A percentile compares a stretch with the other conserved stretches of the same genome.
phyloP scores from a whole-genome alignment of 2,329 filamentous ascomycete genomes.

The Hirsutella minnesotensis region DNA sequence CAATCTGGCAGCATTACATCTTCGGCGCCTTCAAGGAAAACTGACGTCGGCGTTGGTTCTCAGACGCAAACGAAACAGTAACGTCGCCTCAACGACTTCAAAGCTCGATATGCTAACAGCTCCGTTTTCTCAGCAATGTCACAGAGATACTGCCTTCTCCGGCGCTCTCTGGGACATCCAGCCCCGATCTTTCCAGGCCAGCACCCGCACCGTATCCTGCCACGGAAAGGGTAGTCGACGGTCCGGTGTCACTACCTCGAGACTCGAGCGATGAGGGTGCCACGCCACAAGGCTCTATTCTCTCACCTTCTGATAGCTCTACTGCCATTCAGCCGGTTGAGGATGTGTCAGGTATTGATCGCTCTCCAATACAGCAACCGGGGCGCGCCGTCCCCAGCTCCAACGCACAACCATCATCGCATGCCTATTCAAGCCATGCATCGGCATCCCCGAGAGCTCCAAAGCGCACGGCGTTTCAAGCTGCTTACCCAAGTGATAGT shows the following conservation, averaged over 20 bases:
- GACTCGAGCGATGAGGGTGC: neutral
- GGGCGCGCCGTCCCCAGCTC: neutral
- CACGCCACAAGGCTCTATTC: no score
- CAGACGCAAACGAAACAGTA: no score
- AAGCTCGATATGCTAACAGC: neutral
- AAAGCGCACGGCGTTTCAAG: neutral
- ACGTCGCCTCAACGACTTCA: no score
- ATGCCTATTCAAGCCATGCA: no score
- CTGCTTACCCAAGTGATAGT: neutral
- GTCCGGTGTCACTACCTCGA: neutral
- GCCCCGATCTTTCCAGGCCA: constrained; percentile 20
- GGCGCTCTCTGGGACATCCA: constrained; percentile 49
- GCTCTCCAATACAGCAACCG: neutral
- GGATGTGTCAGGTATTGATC: no score
- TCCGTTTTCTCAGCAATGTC: constrained; percentile 3
- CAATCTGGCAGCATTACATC: neutral
- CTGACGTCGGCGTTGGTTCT: no score
- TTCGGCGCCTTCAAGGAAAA: no score
- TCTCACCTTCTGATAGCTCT: no score
- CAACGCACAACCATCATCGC: no score
- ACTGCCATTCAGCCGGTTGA: no score
- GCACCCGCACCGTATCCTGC: neutral
- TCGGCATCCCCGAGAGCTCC: neutral
- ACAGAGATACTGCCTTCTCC: constrained; percentile 44
- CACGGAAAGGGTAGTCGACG: neutral